Percentiles rank a stretch among this genome's conserved stretches.
These are phyloP conservation scores for Fusarium duplospermum DNA, from an alignment of 2,329 filamentous ascomycete species.

Conservation along the genomic window DNA sequence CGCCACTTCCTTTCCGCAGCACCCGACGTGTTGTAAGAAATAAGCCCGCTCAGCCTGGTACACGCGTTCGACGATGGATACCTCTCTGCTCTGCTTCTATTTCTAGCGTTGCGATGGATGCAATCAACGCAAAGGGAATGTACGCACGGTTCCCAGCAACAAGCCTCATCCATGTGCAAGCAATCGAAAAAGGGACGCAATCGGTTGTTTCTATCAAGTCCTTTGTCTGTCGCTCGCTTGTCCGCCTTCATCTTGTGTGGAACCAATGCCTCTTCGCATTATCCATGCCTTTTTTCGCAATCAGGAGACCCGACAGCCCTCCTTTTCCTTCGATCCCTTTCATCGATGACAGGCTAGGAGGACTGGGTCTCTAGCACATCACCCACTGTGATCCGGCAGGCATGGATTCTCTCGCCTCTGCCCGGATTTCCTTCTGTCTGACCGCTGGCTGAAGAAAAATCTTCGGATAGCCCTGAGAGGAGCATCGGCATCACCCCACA, in stretches of 20 bases:
- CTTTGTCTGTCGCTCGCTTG: slow-evolving; percentile 26
- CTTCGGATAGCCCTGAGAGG: not conserved
- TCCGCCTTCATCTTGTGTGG: slow-evolving; percentile 32
- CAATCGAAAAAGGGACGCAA: slow-evolving; percentile 25
- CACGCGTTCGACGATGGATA: slow-evolving; percentile 13
- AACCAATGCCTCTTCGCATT: slow-evolving; percentile 12
- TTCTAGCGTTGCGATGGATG: slow-evolving; percentile 1
- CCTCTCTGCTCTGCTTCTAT: slow-evolving; percentile 24
- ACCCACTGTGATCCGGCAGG: not conserved
- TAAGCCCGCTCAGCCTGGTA: not conserved
- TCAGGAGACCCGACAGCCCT: slow-evolving; percentile 32
- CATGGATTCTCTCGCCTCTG: not conserved
- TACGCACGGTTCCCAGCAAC: slow-evolving; percentile 16
- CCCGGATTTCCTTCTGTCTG: not conserved
- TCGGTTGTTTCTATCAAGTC: slow-evolving; percentile 31
- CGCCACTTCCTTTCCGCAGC: slow-evolving; percentile 4
- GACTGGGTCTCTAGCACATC: slow-evolving; percentile 1
- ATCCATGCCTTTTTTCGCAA: slow-evolving; percentile 13
- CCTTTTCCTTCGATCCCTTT: slow-evolving; percentile 15
- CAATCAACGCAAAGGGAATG: slow-evolving; percentile 15
- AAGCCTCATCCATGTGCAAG: slow-evolving; percentile 29
- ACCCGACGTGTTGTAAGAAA: not conserved
- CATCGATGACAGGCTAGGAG: not conserved
- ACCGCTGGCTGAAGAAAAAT: slow-evolving; percentile 1
- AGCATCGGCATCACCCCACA: not conserved